Evolutionary conservation across 371 early-diverging fungal genomes (phyloP).

Genomic region (Apophysomyces ossiformis): DNA sequence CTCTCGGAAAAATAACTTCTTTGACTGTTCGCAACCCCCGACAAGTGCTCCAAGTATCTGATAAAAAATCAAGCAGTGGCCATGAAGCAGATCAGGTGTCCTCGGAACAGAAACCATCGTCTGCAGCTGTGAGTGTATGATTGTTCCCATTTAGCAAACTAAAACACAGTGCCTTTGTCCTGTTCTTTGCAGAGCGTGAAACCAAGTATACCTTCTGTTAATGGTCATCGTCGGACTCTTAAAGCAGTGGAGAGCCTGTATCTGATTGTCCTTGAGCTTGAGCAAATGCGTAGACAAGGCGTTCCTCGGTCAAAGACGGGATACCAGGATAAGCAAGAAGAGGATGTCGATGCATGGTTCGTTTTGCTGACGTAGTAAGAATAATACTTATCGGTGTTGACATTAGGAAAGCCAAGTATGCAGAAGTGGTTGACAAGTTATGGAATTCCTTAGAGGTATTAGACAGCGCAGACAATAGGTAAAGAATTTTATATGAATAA

Average conservation of each 20-base stretch:
- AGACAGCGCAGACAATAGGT: slow-evolving; percentile 65
- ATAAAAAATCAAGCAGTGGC: slow-evolving; percentile 20
- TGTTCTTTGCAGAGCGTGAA: slow-evolving; percentile 10
- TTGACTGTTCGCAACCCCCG: slow-evolving; percentile 89
- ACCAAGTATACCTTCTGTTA: slow-evolving; percentile 17
- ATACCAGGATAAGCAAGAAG: slow-evolving; percentile 57
- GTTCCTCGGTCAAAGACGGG: slow-evolving; percentile 52
- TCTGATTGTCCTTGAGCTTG: slow-evolving; percentile 74
- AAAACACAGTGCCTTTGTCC: background rate
- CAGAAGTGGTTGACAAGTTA: slow-evolving; percentile 58
- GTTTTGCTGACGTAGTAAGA: background rate
- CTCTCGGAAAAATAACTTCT: slow-evolving; percentile 92
- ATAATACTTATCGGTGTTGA: background rate
- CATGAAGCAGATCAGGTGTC: background rate
- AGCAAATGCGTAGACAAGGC: slow-evolving; percentile 79
- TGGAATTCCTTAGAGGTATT: slow-evolving; percentile 66
- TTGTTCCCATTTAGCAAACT: background rate
- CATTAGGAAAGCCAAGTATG: slow-evolving; percentile 60
- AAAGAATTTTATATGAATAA: slow-evolving; percentile 16
- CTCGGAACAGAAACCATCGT: background rate
- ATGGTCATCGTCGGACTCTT: slow-evolving; percentile 67
- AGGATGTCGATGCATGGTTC: slow-evolving; percentile 55
- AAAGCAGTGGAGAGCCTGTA: slow-evolving; percentile 82
- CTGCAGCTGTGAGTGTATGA: slow-evolving; percentile 1
- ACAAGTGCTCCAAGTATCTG: slow-evolving; percentile 79